phyloP scores from a whole-genome alignment of 2,329 filamentous ascomycete species.

The Calonectria crousiana region DNA sequence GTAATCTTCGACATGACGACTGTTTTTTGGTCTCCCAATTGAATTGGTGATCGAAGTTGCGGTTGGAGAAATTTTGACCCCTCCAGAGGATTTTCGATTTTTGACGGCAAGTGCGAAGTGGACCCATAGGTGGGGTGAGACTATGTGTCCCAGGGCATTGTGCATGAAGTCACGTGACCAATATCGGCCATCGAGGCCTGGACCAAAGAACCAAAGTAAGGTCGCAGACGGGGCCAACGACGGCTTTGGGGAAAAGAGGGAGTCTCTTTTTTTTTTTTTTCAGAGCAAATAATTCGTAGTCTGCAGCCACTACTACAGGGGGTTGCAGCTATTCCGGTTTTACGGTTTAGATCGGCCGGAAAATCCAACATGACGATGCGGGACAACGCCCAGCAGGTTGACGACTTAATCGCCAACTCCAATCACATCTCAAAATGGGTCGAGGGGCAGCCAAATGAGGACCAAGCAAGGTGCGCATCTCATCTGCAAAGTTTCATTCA shows the following conservation, averaged over 20 bases:
- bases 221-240: constrained; percentile 21
- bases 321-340: constrained; percentile 7
- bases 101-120: neutral
- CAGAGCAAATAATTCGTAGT: neutral
- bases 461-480: constrained; percentile 53
- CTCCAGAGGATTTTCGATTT: constrained; percentile 29
- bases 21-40: constrained; percentile 84
- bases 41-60: constrained; percentile 72
- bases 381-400: constrained; percentile 43
- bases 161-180: neutral
- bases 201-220: neutral
- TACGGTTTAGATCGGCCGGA: neutral
- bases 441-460: constrained; percentile 51
- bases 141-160: constrained; percentile 46
- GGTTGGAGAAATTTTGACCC: constrained; percentile 39
- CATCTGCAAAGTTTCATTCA: constrained; percentile 25
- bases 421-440: constrained; percentile 56
- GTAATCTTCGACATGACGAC: constrained; percentile 90
- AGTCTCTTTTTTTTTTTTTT: neutral
- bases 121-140: no score
- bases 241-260: constrained; percentile 15
- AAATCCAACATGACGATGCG: constrained; percentile 34
- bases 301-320: neutral
- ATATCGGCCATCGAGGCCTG: neutral
- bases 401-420: constrained; percentile 52